A percentile compares a stretch with the other conserved stretches of the same genome.
These are phyloP conservation scores for Trichoderma sp. DNA, from an alignment of 2,329 filamentous ascomycete species.

Conservation along the genomic window DNA sequence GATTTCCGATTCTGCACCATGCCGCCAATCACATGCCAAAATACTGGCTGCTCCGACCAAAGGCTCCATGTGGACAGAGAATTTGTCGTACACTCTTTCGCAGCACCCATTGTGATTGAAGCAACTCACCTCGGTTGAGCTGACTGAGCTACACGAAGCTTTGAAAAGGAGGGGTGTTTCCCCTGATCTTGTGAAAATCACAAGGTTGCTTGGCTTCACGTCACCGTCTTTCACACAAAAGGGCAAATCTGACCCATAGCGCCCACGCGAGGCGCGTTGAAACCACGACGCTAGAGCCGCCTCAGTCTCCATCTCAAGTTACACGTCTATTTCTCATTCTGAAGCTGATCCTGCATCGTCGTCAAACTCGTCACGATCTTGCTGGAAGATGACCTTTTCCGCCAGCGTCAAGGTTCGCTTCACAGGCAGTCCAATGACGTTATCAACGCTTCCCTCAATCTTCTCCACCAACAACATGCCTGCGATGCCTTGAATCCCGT, in stretches of 20 bases:
- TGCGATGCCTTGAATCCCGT: constrained; percentile 88
- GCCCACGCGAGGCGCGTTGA: neutral
- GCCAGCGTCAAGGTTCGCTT: constrained; percentile 77
- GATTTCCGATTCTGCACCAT: neutral
- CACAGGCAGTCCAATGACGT: constrained; percentile 89
- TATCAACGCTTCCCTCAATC: constrained; percentile 89
- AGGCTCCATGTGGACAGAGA: neutral
- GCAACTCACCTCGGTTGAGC: neutral
- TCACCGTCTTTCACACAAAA: neutral
- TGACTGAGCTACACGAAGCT: neutral
- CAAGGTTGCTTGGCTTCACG: neutral
- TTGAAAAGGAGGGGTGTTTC: neutral
- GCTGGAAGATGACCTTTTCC: constrained; percentile 82
- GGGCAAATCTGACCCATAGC: neutral
- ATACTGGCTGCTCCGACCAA: neutral
- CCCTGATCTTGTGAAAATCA: neutral
- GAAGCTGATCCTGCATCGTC: constrained; percentile 53
- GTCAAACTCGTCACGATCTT: constrained; percentile 64
- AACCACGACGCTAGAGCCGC: neutral
- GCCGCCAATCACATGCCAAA: constrained; percentile 21
- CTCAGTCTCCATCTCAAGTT: constrained; percentile 2
- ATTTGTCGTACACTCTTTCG: neutral
- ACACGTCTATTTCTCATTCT: constrained; percentile 30
- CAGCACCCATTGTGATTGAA: neutral
- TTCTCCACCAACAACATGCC: constrained; percentile 84